phyloP scores from a whole-genome alignment of 495 filamentous ascomycete species.

The Penicillium mononematosum region DNA sequence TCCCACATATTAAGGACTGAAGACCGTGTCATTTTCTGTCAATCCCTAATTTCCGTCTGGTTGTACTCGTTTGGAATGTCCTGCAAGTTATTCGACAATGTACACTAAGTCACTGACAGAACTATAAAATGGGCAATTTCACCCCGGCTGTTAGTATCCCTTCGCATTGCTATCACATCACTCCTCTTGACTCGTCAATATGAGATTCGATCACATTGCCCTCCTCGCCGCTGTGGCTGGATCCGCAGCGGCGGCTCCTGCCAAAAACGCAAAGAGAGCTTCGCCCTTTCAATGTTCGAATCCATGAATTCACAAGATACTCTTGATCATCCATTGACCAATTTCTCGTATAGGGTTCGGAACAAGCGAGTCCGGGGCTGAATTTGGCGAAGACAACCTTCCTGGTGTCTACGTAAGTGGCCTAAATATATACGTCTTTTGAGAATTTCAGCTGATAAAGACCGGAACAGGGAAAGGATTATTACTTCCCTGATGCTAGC shows the following conservation, averaged over 20 bases:
- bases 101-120: neutral
- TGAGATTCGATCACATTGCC: slow-evolving; percentile 29
- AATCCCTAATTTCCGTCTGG: slow-evolving; percentile 3
- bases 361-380: slow-evolving; percentile 28
- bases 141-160: neutral
- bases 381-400: slow-evolving; percentile 24
- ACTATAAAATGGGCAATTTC: slow-evolving; percentile 1
- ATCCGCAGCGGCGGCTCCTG: slow-evolving; percentile 28
- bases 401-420: slow-evolving; percentile 27
- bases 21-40: slow-evolving; percentile 20
- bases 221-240: slow-evolving; percentile 29
- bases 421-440: neutral
- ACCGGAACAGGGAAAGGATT: slow-evolving; percentile 47
- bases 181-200: slow-evolving; percentile 10
- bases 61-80: neutral
- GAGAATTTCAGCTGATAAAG: slow-evolving; percentile 27
- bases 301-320: neutral
- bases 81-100: neutral
- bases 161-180: neutral
- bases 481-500: slow-evolving; percentile 55
- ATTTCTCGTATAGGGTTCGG: slow-evolving; percentile 27
- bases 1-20: neutral
- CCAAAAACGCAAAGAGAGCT: slow-evolving; percentile 24
- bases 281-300: slow-evolving; percentile 27
- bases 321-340: neutral